These are phyloP conservation scores for Asterochloris sp. DNA, from an alignment of 139 green algal species.

Conservation along the genomic window DNA sequence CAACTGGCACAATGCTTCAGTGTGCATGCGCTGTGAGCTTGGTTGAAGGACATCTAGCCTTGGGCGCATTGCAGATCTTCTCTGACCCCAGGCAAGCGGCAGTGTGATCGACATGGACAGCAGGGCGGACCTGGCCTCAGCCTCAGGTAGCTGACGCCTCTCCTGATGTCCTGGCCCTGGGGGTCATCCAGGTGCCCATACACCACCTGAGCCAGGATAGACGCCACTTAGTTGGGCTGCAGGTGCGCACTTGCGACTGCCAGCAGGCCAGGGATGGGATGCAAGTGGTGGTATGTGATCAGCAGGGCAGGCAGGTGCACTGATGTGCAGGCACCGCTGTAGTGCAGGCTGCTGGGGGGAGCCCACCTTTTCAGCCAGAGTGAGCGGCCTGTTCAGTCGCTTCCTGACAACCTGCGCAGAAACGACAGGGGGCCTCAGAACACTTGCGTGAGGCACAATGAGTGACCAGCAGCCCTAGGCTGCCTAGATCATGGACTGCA, in stretches of 20 bases:
- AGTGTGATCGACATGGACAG: too few relatives aligned
- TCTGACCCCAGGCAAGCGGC: too few relatives aligned
- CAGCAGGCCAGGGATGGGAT: background rate
- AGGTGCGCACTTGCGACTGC: background rate
- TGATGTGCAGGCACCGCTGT: background rate
- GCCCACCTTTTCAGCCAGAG: slow-evolving; percentile 86
- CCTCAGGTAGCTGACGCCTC: slow-evolving; percentile 83
- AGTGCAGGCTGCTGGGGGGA: too few relatives aligned
- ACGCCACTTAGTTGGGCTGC: background rate
- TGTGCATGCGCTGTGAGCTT: background rate
- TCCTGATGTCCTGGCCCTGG: slow-evolving; percentile 72
- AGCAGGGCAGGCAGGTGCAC: background rate
- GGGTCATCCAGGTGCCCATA: slow-evolving; percentile 95
- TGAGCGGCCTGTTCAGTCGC: slow-evolving; percentile 83
- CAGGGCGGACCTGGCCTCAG: slow-evolving; percentile 73
- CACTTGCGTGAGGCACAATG: background rate
- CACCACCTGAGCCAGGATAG: slow-evolving; percentile 67
- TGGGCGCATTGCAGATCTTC: too few relatives aligned
- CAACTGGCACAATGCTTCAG: background rate
- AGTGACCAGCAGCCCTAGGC: background rate
- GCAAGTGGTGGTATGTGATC: background rate
- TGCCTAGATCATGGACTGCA: too few relatives aligned
- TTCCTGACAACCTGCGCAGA: slow-evolving; percentile 70
- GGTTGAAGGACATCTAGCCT: background rate
- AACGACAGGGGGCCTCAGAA: background rate